Percentiles rank a stretch among this genome's conserved stretches.
These are phyloP conservation scores for Verticillium isaacii DNA, from an alignment of 2,329 filamentous ascomycete genomes.

Conservation along the genomic window DNA sequence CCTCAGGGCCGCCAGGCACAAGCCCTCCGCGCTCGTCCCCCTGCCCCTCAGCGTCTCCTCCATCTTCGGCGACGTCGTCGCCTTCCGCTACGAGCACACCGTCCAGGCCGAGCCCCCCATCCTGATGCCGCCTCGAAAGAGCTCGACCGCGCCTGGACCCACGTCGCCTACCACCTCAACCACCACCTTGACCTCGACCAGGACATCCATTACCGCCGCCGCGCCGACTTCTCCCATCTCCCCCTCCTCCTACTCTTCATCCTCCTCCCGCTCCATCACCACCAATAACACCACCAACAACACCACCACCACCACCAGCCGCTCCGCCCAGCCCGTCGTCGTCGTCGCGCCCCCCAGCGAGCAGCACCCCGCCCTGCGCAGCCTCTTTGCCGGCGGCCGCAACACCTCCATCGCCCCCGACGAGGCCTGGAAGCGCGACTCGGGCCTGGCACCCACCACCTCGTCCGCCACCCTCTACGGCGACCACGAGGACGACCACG, in stretches of 20 bases:
- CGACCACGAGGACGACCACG: conserved; percentile 35
- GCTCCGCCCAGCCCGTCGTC: conserved; percentile 27
- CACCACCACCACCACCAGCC: conserved; percentile 9
- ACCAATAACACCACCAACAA: conserved; percentile 12
- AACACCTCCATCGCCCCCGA: conserved; percentile 16
- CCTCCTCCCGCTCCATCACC: too few species aligned
- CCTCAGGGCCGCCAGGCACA: neutral
- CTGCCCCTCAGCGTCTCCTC: conserved; percentile 19
- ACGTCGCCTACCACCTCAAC: conserved; percentile 17
- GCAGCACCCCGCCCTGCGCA: conserved; percentile 49
- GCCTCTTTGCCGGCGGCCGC: conserved; percentile 18
- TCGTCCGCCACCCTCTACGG: conserved; percentile 33
- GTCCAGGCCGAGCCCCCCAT: conserved; percentile 53
- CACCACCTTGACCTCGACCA: conserved; percentile 7
- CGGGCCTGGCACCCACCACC: conserved; percentile 43
- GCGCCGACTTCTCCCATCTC: conserved; percentile 17
- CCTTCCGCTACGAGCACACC: conserved; percentile 58
- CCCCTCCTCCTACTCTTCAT: too few species aligned
- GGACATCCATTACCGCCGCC: conserved; percentile 9
- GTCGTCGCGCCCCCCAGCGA: conserved; percentile 39
- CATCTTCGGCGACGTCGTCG: conserved; percentile 48
- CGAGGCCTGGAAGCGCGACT: conserved; percentile 50
- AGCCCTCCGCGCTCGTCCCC: neutral
- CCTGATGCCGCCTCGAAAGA: conserved; percentile 36
- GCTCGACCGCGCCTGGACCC: conserved; percentile 10